Percentiles rank a stretch among this genome's conserved stretches.
These are phyloP conservation scores for Cyberlindnera maritima DNA, from an alignment of 805 yeast species.

Conservation along the genomic window DNA sequence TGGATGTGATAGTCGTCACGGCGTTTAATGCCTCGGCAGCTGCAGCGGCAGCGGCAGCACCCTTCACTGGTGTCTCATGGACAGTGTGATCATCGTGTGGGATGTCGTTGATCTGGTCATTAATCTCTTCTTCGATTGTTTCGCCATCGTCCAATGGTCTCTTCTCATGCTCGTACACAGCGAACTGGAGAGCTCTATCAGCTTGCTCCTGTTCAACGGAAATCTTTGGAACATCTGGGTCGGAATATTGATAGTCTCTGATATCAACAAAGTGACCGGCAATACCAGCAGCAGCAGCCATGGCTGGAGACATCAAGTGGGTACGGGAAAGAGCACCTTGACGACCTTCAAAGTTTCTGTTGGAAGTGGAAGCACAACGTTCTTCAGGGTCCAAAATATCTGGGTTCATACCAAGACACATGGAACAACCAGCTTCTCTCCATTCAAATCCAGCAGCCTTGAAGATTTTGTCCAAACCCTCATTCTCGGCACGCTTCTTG, in stretches of 20 bases:
- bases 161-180: slow-evolving; percentile 70
- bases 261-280: slow-evolving; percentile 89
- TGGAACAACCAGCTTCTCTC: slow-evolving; percentile 99
- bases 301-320: slow-evolving; percentile 97
- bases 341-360: slow-evolving; percentile 98
- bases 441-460: slow-evolving; percentile 93
- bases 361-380: slow-evolving; percentile 98
- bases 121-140: slow-evolving; percentile 43
- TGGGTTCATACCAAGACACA: slow-evolving; percentile 99
- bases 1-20: slow-evolving; percentile 72
- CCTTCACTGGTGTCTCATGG: slow-evolving; percentile 34
- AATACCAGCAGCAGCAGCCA: slow-evolving; percentile 99
- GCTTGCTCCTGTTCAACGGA: slow-evolving; percentile 43
- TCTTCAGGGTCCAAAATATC: slow-evolving; percentile 93
- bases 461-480: slow-evolving; percentile 91
- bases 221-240: slow-evolving; percentile 59
- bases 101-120: slow-evolving; percentile 60
- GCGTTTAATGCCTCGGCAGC: slow-evolving; percentile 67
- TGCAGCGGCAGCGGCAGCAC: slow-evolving; percentile 37
- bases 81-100: slow-evolving; percentile 50
- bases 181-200: slow-evolving; percentile 61
- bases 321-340: slow-evolving; percentile 97
- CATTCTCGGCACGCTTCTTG: slow-evolving; percentile 88
- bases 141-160: slow-evolving; percentile 55
- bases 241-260: slow-evolving; percentile 69